Conservation (phyloP, 2,329 filamentous ascomycete genomes). For the Fusarium nisikadoi region DNA sequence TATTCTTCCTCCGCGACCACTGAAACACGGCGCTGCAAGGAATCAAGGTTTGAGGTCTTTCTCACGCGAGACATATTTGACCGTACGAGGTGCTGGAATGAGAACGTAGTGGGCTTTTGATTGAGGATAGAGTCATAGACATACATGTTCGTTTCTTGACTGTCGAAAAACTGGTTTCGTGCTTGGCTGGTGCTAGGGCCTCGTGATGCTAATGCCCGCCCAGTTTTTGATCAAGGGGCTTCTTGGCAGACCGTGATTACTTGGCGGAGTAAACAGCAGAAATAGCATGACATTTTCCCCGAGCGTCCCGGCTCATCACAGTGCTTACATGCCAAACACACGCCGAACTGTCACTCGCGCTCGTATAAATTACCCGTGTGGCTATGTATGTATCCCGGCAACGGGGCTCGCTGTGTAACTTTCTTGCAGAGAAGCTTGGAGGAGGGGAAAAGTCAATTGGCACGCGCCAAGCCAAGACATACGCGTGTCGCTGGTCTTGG, state of each 20-base stretch:
- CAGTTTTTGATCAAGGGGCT: slow-evolving; percentile 28
- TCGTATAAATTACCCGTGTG: neutral
- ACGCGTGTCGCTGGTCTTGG: slow-evolving; percentile 17
- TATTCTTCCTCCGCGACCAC: slow-evolving; percentile 32
- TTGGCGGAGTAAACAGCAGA: slow-evolving; percentile 14
- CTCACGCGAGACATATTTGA: too few relatives aligned
- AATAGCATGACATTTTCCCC: slow-evolving; percentile 8
- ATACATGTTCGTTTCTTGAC: neutral
- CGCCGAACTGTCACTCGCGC: neutral
- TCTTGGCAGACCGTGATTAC: slow-evolving; percentile 29
- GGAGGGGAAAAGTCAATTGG: neutral
- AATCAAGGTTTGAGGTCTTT: neutral
- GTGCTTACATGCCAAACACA: neutral
- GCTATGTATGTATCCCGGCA: slow-evolving; percentile 6
- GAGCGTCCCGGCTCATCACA: slow-evolving; percentile 8
- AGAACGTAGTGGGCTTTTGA: neutral
- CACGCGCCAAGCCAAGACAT: slow-evolving; percentile 11
- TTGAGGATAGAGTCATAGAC: neutral
- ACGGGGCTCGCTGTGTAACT: neutral
- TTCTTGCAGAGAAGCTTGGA: neutral
- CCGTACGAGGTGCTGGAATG: neutral
- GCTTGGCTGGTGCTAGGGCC: slow-evolving; percentile 7
- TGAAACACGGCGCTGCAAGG: slow-evolving; percentile 29
- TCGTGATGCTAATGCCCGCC: slow-evolving; percentile 17
- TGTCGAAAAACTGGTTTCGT: neutral